phyloP scores from a whole-genome alignment of 257 asterid species.

The Nemophila menziesii region DNA sequence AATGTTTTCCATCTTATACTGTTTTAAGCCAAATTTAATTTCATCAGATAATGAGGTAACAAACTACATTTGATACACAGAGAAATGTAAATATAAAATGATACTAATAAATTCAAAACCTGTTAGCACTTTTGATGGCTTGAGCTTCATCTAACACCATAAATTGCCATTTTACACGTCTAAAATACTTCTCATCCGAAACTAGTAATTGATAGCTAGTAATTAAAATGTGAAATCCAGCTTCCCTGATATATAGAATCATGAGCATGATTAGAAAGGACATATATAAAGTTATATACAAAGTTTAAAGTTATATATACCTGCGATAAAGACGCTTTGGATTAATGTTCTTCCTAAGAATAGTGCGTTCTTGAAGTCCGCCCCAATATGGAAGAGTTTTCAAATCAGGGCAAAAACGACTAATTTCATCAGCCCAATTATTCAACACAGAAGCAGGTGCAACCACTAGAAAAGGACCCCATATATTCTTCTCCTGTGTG shows the following conservation, averaged over 20 bases:
- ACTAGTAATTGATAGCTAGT: constrained; percentile 95
- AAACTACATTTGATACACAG: neutral
- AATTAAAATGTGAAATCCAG: constrained; percentile 92
- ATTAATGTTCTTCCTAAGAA: constrained; percentile 88
- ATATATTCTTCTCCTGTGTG: constrained; percentile 79
- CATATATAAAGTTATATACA: neutral
- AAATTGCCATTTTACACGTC: constrained; percentile 97
- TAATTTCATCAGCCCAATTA: constrained; percentile 98
- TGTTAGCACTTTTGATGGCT: constrained; percentile 85
- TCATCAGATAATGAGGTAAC: constrained; percentile 7
- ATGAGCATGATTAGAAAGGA: constrained; percentile 8
- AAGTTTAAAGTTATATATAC: constrained; percentile 17
- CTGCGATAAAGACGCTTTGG: constrained; percentile 94
- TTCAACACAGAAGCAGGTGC: constrained; percentile 96
- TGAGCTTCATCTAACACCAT: constrained; percentile 99
- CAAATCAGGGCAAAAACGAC: constrained; percentile 95
- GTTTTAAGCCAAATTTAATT: constrained; percentile 37
- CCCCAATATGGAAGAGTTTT: constrained; percentile 99
- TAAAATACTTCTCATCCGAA: constrained; percentile 77
- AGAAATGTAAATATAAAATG: neutral
- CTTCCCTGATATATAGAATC: constrained; percentile 50
- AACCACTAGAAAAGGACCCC: constrained; percentile 99
- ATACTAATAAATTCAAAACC: constrained; percentile 28
- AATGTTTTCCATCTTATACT: constrained; percentile 98
- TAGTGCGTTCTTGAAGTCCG: constrained; percentile 68